Evolutionary conservation across 805 yeast species (phyloP), one percentile per base, ranked within the genome.

Genomic region (Ascoidea asiatica): DNA sequence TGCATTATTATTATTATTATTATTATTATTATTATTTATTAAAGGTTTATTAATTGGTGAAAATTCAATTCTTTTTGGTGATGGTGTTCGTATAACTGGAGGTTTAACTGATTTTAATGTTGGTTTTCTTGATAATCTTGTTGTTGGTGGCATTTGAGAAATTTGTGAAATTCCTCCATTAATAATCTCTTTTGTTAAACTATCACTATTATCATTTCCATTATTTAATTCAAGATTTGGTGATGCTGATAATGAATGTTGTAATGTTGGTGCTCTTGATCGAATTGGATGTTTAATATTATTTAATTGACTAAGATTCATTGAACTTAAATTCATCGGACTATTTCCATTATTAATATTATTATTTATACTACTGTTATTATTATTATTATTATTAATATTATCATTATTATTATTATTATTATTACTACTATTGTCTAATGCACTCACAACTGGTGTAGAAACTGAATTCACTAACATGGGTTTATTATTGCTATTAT

Each of bases 371-470:
- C 15, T 29, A 29, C 15, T 29, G 35, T 3, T 29, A 3, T 3
- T 29, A 44, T 13, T 33, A 40, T 37, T 41, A 17, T 36, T 41
- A 36, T 41, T 41, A 20, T 19, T 41, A 21, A 15, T 41, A 41
- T 21, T 42, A 17, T 19, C 18, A 22, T 6, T 18, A 8, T 35
- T 36, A 8, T 41, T 41, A 41, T 41, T 20, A 35, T 13, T 21
- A 21, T 22, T 4, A 19, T 42, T 19, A 33, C 17, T 29, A 43
- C 8, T 17, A 20, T 43, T 29, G 20, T 42, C 15, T 41, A 42
- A 35, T 46, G 50, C 23, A 35, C 17, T 39, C 36, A 38, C 39
- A 21, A 19, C 22, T 21, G 44, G 22, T 43, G 41, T 5, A 13
- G 41, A 19, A 2, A 41, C 19, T 35, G 43, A 11, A 37, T 11